Conservation (phyloP, 768 basidiomycete species). For the Rhodotorula babjevae region DNA sequence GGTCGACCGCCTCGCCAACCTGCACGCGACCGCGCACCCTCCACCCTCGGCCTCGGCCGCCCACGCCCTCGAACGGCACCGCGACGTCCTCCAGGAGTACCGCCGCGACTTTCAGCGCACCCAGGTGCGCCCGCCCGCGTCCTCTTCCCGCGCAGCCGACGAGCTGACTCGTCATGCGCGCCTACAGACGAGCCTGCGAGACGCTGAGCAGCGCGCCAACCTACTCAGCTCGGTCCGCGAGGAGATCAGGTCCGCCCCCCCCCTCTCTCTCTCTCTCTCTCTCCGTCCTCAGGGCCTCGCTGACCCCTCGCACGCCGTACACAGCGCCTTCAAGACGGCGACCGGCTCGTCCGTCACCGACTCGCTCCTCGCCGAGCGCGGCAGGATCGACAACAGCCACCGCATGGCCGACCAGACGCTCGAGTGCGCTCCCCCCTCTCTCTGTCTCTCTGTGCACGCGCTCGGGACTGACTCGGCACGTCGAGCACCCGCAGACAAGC, state of each 20-base stretch:
- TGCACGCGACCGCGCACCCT: conserved; percentile 52
- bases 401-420: conserved; percentile 89
- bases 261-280: background rate
- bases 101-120: conserved; percentile 76
- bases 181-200: conserved; percentile 67
- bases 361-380: conserved; percentile 76
- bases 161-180: background rate
- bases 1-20: conserved; percentile 63
- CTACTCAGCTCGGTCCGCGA: conserved; percentile 84
- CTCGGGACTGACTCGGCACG: too few species aligned
- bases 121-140: conserved; percentile 55
- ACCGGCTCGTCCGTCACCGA: conserved; percentile 53
- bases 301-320: background rate
- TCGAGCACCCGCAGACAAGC: conserved; percentile 78
- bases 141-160: background rate
- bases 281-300: too few species aligned
- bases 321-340: conserved; percentile 38
- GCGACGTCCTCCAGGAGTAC: conserved; percentile 84
- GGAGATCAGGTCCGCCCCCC: conserved; percentile 78
- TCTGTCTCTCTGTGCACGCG: background rate
- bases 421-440: conserved; percentile 56
- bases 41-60: conserved; percentile 76
- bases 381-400: conserved; percentile 86
- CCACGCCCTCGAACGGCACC: conserved; percentile 79
- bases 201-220: conserved; percentile 78